Evolutionary conservation across 1,139 yeast species (phyloP), one percentile per base, ranked within the genome.

Genomic region (Suhomyces wounanorum): DNA sequence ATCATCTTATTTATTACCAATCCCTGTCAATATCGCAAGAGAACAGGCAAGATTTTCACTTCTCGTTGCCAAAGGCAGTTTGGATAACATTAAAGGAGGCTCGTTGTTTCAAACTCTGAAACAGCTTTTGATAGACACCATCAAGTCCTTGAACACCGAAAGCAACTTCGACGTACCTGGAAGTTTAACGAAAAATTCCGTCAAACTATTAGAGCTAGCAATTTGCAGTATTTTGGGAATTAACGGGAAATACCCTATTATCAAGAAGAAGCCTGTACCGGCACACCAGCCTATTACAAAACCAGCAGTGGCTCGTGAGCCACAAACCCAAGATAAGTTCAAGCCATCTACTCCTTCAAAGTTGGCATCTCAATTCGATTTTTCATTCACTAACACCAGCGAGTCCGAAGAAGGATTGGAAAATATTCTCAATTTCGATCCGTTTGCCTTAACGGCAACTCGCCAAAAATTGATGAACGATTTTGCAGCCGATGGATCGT

Each of bases 31-130:
- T 60, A 72, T 84, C n/a, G 74, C 91, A 0, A 70, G 95, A 52
- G 82, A 86, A 53, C 82, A 83, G 59, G 83, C 91, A 0, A 72
- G 91, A 44, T 78, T 86, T 55, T 79, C 91, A 0, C 71, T 89
- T 16, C 66, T 89, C 50, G 88, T 89, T 17, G 89, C 96, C 1
- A 85, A 85, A 56, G 92, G 96, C 9, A 82, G 90, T 0, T 73
- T 90, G 52, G 96, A 89, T 57, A 89, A 89, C 63, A 85, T 90
- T 2, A 84, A 89, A 62, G 91, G 94, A 25, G 96, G 97, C 0
- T 85, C 94, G 0, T 68, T 90, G 51, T 83, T 85, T 60, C 87
- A 82, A 62, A 89, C 85, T 46, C 83, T 86, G 64, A 86, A 84
- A 56, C 75, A 70, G 36, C 67, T 86, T 44, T 67, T 87, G 36